phyloP scores from a whole-genome alignment of 2,329 filamentous ascomycete species.

The Hirsutella minnesotensis region DNA sequence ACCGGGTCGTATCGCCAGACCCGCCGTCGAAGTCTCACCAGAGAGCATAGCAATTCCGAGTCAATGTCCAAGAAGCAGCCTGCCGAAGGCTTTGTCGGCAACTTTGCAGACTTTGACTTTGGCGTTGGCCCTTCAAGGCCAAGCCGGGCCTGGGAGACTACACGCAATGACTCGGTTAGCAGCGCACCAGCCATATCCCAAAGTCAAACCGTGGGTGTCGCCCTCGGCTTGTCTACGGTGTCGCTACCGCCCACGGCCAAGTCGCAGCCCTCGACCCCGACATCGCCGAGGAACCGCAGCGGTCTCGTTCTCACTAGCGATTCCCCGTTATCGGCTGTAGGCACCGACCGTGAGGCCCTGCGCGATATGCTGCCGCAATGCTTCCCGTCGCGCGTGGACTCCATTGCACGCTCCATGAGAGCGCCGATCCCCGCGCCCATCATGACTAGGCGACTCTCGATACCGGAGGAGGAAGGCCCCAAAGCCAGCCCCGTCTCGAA shows the following conservation, averaged over 20 bases:
- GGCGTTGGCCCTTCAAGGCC: slow-evolving; percentile 16
- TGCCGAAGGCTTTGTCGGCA: slow-evolving; percentile 23
- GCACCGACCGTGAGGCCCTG: background rate
- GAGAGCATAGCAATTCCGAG: slow-evolving; percentile 15
- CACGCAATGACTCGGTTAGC: background rate
- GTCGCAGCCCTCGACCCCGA: background rate
- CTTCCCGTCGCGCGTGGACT: slow-evolving; percentile 14
- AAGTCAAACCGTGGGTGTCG: background rate
- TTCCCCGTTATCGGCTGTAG: background rate
- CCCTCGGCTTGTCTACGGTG: background rate
- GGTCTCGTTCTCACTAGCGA: background rate
- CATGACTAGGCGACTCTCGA: background rate
- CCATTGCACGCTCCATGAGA: slow-evolving; percentile 8
- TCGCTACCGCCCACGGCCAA: background rate
- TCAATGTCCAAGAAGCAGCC: slow-evolving; percentile 11
- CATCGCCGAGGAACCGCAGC: background rate
- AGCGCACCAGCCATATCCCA: background rate
- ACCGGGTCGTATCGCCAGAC: slow-evolving; percentile 22
- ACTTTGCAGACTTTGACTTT: slow-evolving; percentile 27
- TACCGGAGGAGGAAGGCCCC: background rate
- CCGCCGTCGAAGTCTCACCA: slow-evolving; percentile 34
- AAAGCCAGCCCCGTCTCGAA: background rate
- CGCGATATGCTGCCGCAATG: slow-evolving; percentile 5
- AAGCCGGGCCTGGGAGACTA: background rate
- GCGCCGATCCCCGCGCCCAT: slow-evolving; percentile 10